Percentiles rank a stretch among this genome's conserved stretches.
These are phyloP conservation scores for Cordyceps farinosa DNA, from an alignment of 2,329 filamentous ascomycete species.

Conservation along the genomic window DNA sequence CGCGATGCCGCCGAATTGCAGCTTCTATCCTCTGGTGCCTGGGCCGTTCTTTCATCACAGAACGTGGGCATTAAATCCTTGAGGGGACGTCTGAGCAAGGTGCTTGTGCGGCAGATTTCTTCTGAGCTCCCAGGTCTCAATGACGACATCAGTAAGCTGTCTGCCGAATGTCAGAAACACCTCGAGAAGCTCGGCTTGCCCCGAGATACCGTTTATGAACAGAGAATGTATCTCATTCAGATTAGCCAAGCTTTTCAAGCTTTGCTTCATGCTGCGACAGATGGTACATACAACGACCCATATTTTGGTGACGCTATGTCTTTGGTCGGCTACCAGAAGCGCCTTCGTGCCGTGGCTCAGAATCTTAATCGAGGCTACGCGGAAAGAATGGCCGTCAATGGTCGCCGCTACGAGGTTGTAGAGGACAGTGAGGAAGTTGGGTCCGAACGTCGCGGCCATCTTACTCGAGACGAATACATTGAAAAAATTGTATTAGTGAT, in stretches of 20 bases:
- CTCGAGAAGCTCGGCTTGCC: conserved; percentile 48
- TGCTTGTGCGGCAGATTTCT: conserved; percentile 47
- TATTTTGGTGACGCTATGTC: conserved; percentile 46
- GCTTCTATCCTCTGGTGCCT: conserved; percentile 44
- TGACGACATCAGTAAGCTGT: conserved; percentile 38
- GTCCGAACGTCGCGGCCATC: background rate
- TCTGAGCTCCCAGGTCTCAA: conserved; percentile 44
- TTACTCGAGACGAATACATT: conserved; percentile 22
- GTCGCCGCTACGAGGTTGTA: conserved; percentile 38
- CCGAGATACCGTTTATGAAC: conserved; percentile 43
- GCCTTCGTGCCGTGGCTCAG: conserved; percentile 54
- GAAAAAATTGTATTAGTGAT: conserved; percentile 26
- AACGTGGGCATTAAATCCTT: conserved; percentile 47
- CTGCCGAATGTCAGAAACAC: conserved; percentile 31
- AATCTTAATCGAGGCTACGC: conserved; percentile 47
- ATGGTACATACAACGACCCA: conserved; percentile 48
- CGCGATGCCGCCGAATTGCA: conserved; percentile 38
- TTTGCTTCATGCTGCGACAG: conserved; percentile 43
- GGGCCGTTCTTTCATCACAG: conserved; percentile 32
- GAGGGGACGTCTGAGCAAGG: conserved; percentile 44
- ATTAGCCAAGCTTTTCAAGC: conserved; percentile 43
- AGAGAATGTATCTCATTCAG: conserved; percentile 44
- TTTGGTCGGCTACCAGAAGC: conserved; percentile 34
- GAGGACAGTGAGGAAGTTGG: background rate
- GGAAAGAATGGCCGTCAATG: conserved; percentile 37